Base-by-base conservation (phyloP, 768 basidiomycete genomes). In the Termitomyces heimii region DNA sequence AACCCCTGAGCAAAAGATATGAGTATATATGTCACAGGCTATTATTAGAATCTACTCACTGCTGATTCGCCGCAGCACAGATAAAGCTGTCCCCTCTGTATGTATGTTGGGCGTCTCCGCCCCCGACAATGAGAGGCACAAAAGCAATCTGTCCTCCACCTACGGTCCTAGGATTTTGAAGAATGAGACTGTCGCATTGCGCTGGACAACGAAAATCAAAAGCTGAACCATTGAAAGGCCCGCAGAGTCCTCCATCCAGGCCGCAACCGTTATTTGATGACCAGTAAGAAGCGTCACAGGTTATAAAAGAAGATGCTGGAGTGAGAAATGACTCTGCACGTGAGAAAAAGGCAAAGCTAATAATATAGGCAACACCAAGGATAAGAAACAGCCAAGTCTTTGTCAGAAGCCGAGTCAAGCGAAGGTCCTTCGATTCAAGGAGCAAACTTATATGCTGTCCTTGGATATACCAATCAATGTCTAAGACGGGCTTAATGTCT, bases 21-120 rank as follows among this genome's bases (percentile, higher is more conserved):
- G 18, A 66, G 55, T 52, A 10, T 54, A 48, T 24, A 22, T 45
- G 55, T 34, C 46, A 59, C 10, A 47, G 29, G 7, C 34, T 60
- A 31, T 56, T 20, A 57, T 46, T 31, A 53, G 31, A 45, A 16
- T 40, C 34, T 55, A 79, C 82, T 70, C 67, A 92, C 85, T 85
- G 83, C 74, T 94, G 92, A 40, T 86, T 76, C 40, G 90, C 92
- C 42, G 92, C 85, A 42, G 89, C 83, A 67, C 93, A 94, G 37
- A 94, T 82, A 67, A 94, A 94, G 55, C 79, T 84, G 67, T 94
- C 93, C 2, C 84, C 90, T 65, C 93, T 80, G 65, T 94, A 94
- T 4, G 91, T 93, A 40, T 67, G 66, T 47, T 84, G 76, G 0
- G 59, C 59, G 70, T 92, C 91, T 2, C 92, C 90, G 18, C 93